phyloP scores from a whole-genome alignment of 345 rosid species.

The Physaria fendleri region DNA sequence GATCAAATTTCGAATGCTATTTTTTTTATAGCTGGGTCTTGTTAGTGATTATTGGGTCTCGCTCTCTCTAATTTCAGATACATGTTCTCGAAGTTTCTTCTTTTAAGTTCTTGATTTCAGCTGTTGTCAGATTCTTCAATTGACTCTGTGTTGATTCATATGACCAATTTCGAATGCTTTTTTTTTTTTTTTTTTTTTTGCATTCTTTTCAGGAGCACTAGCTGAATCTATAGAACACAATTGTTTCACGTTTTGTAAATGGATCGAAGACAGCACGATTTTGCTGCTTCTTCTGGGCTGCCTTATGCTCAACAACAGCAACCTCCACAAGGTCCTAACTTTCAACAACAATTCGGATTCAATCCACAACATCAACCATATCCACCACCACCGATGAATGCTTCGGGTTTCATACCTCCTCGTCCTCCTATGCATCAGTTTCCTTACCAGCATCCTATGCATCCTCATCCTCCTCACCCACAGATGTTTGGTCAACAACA shows the following conservation, averaged over 20 bases:
- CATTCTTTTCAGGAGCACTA: conserved; percentile 9
- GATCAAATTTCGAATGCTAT: not conserved
- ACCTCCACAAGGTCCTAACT: conserved; percentile 57
- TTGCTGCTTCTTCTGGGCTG: conserved; percentile 56
- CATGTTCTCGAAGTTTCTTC: not conserved
- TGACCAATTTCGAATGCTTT: not conserved
- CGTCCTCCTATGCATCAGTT: conserved; percentile 80
- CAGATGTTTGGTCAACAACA: conserved; percentile 75
- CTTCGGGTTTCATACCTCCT: conserved; percentile 59
- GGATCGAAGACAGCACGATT: conserved; percentile 49
- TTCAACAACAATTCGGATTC: conserved; percentile 73
- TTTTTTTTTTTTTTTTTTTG: not conserved
- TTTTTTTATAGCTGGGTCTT: too few relatives aligned
- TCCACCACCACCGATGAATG: conserved; percentile 43
- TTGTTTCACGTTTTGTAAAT: conserved; percentile 2
- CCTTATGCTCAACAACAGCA: conserved; percentile 77
- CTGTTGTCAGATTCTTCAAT: not conserved
- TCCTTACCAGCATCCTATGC: conserved; percentile 78
- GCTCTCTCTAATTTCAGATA: not conserved
- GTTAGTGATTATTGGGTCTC: too few relatives aligned
- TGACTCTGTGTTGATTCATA: not conserved
- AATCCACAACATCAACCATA: conserved; percentile 79
- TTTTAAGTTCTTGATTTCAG: conserved; percentile 6
- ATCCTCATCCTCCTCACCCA: conserved; percentile 51
- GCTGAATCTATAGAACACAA: conserved; percentile 2